Base-by-base conservation (phyloP, 371 early-diverging fungal genomes). In the Sanchytrium tribonematis region DNA sequence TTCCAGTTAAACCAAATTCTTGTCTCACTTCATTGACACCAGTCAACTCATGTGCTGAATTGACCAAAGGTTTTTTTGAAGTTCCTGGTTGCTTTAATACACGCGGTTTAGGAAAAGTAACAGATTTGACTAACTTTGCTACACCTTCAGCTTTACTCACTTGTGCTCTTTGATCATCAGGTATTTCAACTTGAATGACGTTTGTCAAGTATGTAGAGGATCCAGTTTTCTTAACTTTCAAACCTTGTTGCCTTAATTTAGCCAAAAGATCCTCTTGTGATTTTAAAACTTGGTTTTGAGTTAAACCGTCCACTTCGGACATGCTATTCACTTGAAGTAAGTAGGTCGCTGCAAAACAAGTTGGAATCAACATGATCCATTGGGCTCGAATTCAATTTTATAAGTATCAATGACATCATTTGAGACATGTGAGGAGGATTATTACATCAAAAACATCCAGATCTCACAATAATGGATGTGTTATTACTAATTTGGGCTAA, bases 1-100 rank as follows among this genome's bases (percentile, higher is more conserved):
- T 2, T 17, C 67, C 67, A n/a, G 12, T 17, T 5, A 17, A 28
- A 28, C 86, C 79, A 28, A 77, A 71, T 29, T 79, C 73, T 0
- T 73, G 17, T 31, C 80, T 81, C 5, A 80, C 80, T 17, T 72
- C 66, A 69, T 78, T 76, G 1, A 85, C 83, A 30, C 86, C 86
- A 1, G 87, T 82, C 78, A 83, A 77, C 27, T 72, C 71, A 72
- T 85, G 85, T 1, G 75, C 72, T 5, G 48, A 5, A 22, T 48
- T 48, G 48, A 12, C 22, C 48, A 48, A 5, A 48, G 48, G 5
- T 5, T 12, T 48, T 5, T 48, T 48, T 48, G 48, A 48, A n/a
- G n/a, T n/a, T n/a, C n/a, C n/a, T n/a, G n/a, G n/a, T n/a, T n/a
- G n/a, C n/a, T n/a, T n/a, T n/a, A n/a, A n/a, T n/a, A n/a, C n/a